Conservation (phyloP, 1,284 basidiomycete species). For the Malassezia sp. region DNA sequence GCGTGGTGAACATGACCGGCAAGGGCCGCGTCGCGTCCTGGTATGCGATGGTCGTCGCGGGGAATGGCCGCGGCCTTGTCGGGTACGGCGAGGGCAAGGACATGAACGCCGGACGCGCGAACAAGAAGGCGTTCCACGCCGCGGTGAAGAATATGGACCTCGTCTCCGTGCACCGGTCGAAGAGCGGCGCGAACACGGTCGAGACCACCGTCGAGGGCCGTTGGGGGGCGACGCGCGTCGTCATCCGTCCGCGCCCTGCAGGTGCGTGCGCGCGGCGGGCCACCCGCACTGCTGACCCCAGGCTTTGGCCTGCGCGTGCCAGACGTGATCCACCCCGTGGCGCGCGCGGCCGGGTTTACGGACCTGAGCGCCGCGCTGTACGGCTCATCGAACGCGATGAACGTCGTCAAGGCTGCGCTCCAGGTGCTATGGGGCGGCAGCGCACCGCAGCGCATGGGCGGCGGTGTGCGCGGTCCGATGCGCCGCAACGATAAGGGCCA, state of each 20-base stretch:
- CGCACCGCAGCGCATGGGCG: constrained; percentile 37
- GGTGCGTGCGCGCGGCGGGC: no score
- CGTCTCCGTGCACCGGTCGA: constrained; percentile 51
- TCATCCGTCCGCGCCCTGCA: constrained; percentile 69
- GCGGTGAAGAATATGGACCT: constrained; percentile 78
- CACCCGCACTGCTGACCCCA: no score
- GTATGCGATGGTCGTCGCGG: constrained; percentile 65
- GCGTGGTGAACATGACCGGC: constrained; percentile 68
- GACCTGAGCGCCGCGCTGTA: constrained; percentile 87
- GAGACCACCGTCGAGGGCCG: constrained; percentile 72
- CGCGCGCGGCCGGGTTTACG: constrained; percentile 84
- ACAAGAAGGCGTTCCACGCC: constrained; percentile 59
- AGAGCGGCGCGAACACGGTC: constrained; percentile 57
- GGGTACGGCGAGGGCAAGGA: constrained; percentile 82
- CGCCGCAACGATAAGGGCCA: constrained; percentile 39
- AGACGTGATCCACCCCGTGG: constrained; percentile 69
- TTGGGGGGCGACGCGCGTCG: constrained; percentile 71
- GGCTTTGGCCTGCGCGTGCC: constrained; percentile 88
- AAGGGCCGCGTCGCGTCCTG: constrained; percentile 68
- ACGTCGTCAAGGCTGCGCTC: constrained; percentile 51
- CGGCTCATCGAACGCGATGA: constrained; percentile 74
- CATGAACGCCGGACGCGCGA: constrained; percentile 54
- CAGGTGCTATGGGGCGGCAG: constrained; percentile 43
- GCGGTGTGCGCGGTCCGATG: constrained; percentile 38
- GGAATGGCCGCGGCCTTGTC: constrained; percentile 71